Percentiles rank a stretch among this genome's conserved stretches.
These are phyloP conservation scores for Penicillium aurantiogriseum DNA, from an alignment of 2,329 filamentous ascomycete genomes.

Conservation along the genomic window DNA sequence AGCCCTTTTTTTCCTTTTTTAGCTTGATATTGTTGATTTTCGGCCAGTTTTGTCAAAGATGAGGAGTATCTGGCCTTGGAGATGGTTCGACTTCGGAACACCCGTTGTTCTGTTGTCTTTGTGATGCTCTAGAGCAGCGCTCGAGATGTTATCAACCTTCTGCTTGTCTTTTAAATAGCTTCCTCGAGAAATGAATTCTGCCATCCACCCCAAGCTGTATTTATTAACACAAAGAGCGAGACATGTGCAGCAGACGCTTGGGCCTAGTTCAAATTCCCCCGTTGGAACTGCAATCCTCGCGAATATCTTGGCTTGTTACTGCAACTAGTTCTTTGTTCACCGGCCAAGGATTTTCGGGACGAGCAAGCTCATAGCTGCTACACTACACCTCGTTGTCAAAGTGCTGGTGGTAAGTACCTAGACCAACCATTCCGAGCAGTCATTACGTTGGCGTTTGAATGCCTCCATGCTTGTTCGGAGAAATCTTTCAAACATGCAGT, in stretches of 20 bases:
- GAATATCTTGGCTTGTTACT: neutral
- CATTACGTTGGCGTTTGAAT: neutral
- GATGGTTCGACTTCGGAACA: neutral
- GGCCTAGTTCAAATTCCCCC: neutral
- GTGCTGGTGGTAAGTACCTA: neutral
- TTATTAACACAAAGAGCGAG: neutral
- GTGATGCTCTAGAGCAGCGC: neutral
- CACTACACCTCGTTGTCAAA: neutral
- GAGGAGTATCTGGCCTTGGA: neutral
- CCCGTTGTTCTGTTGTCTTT: neutral
- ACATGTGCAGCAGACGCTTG: neutral
- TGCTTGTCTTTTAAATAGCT: neutral
- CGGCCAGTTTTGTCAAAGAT: neutral
- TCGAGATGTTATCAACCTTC: neutral
- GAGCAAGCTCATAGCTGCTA: neutral
- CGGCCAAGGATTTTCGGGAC: neutral
- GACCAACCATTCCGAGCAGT: neutral
- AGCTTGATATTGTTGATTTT: slow-evolving; percentile 4
- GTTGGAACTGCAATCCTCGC: neutral
- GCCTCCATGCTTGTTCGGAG: neutral
- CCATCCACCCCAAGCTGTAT: neutral
- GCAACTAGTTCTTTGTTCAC: neutral
- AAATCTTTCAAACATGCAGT: slow-evolving; percentile 1
- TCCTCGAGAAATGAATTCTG: neutral
- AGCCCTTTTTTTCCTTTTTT: slow-evolving; percentile 6